A percentile compares a stretch with the other conserved stretches of the same genome.
These are phyloP conservation scores for Pyrus hybrid DNA, from an alignment of 331 rosid species.

Conservation along the genomic window DNA sequence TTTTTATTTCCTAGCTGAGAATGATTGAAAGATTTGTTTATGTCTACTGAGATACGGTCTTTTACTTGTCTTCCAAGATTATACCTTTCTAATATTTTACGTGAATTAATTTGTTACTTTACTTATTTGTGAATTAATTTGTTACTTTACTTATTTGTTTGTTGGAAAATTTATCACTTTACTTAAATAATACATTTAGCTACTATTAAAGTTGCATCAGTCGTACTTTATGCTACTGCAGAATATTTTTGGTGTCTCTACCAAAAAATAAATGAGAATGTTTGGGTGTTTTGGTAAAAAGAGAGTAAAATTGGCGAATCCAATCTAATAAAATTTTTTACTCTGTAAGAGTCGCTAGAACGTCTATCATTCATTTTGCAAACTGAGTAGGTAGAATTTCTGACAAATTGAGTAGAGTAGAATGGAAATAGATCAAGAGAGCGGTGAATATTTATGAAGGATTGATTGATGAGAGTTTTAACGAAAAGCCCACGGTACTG, in stretches of 20 bases:
- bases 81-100: constrained; percentile 18
- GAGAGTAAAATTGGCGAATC: no score
- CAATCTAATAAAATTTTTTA: no score
- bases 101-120: neutral
- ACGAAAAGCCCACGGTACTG: no score
- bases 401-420: neutral
- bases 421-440: neutral
- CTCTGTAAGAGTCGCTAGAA: no score
- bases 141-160: neutral
- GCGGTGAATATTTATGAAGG: neutral
- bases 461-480: constrained; percentile 24
- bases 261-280: neutral
- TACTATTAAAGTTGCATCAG: neutral
- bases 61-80: constrained; percentile 36
- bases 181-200: neutral
- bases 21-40: constrained; percentile 31
- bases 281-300: neutral
- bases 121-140: neutral
- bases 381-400: no score
- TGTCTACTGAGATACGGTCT: constrained; percentile 42
- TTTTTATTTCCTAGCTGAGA: constrained; percentile 21
- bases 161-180: neutral
- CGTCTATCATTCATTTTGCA: no score
- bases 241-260: neutral
- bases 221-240: neutral